Evolutionary conservation across 306 rosid species (phyloP).

Genomic region (Acacia crassicarpa): DNA sequence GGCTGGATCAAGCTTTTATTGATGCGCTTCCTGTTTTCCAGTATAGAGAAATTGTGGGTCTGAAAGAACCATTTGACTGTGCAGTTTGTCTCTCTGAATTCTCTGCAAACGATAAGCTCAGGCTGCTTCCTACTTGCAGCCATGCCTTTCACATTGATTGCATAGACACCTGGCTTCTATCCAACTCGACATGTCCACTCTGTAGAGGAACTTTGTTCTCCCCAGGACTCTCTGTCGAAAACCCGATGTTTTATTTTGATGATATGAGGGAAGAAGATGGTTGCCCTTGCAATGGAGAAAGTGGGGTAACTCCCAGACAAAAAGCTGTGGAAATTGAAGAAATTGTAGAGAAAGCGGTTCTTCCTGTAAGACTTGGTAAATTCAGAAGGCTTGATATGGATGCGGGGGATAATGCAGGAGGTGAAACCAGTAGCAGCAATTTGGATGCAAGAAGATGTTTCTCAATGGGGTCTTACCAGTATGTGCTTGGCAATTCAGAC

Average conservation of each 20-base stretch:
- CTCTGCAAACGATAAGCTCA: constrained; percentile 79
- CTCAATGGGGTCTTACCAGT: constrained; percentile 96
- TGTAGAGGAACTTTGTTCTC: constrained; percentile 82
- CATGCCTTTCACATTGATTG: constrained; percentile 94
- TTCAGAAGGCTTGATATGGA: constrained; percentile 60
- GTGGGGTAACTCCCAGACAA: constrained; percentile 47
- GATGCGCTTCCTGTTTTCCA: constrained; percentile 98
- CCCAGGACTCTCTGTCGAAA: constrained; percentile 64
- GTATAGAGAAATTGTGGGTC: constrained; percentile 85
- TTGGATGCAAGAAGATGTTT: constrained; percentile 96
- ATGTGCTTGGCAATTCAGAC: constrained; percentile 71
- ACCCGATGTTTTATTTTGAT: constrained; percentile 78
- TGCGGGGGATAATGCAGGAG: constrained; percentile 55
- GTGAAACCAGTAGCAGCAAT: constrained; percentile 90
- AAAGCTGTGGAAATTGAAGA: constrained; percentile 72
- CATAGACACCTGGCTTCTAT: constrained; percentile 95
- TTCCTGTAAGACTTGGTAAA: constrained; percentile 89
- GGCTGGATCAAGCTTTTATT: constrained; percentile 92
- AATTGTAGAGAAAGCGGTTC: constrained; percentile 61
- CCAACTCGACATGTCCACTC: constrained; percentile 94
- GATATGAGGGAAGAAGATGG: constrained; percentile 78
- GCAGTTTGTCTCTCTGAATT: constrained; percentile 94
- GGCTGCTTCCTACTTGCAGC: constrained; percentile 92
- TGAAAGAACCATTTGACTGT: constrained; percentile 90
- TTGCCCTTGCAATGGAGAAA: constrained; percentile 51